Base-by-base conservation (phyloP, 257 asterid species). In the Scutellaria baicalensis region DNA sequence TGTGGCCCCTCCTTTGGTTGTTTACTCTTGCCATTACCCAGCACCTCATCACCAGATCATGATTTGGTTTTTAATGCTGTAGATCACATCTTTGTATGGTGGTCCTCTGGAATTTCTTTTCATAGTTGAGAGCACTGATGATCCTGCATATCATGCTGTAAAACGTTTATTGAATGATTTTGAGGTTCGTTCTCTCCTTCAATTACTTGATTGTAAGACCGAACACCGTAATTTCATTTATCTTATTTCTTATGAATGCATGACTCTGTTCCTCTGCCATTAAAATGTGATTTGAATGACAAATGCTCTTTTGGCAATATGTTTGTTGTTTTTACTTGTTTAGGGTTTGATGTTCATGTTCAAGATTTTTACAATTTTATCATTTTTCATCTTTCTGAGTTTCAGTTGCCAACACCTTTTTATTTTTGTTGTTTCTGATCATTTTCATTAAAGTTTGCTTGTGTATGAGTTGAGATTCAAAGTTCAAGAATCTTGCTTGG, bases 51-150 rank as follows among this genome's bases (percentile, higher is more conserved):
- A n/a, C 45, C 49, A 61, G 65, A 54, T 61, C 6, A 23, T 10
- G 6, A 58, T 27, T 27, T 27, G 33, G 33, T 27, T 27, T 27
- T 39, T 21, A 73, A 73, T 77, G 69, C 66, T 72, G 78, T 88
- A 89, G 96, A 82, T 86, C 64, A 89, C 96, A 56, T 86, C 92
- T 71, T 87, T 89, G 65, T 89, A 86, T 76, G 96, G 96, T 39
- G 96, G 96, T 49, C 92, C 94, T 10, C 40, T 89, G 83, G 92
- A 89, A 71, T 89, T 82, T 78, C 85, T 86, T 63, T 89, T 89
- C 74, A 85, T 89, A 66, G 92, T 89, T 59, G 94, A 89, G 42
- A 85, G 92, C 75, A 79, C 80, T 23, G 84, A 81, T 69, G 96
- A 89, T 71, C 94, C 88, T 47, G 96, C 96, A 58, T 89, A 85